These are phyloP conservation scores for Cornus kousa DNA, from an alignment of 148 eudicot genomes.

Conservation along the genomic window DNA sequence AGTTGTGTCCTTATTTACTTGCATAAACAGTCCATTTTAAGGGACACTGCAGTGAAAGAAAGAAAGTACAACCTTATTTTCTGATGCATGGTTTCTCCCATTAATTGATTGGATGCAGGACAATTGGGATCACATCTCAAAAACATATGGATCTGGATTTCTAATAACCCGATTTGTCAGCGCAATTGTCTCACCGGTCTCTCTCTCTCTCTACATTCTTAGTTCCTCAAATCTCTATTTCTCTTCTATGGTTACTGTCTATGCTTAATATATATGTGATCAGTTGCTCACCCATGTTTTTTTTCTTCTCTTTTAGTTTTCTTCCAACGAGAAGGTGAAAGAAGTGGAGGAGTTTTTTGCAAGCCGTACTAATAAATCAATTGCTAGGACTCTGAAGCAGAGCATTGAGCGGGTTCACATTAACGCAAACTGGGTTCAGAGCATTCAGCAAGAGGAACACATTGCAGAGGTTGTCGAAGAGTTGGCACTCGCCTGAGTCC, in stretches of 20 bases:
- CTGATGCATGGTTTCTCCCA: background rate
- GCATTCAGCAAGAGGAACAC: conserved; percentile 60
- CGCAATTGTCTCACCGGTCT: conserved; percentile 75
- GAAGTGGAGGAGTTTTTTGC: conserved; percentile 78
- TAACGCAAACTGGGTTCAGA: conserved; percentile 77
- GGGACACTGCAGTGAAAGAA: too few species aligned
- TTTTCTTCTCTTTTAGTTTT: conserved; percentile 40
- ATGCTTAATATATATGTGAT: background rate
- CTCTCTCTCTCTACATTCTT: conserved; percentile 18
- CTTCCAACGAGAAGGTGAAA: conserved; percentile 67
- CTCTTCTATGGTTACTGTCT: background rate
- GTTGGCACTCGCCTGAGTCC: conserved; percentile 28
- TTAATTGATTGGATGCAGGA: conserved; percentile 41
- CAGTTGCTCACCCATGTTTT: background rate
- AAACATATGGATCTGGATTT: conserved; percentile 79
- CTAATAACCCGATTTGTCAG: conserved; percentile 68
- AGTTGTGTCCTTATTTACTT: too few species aligned
- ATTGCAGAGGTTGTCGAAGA: conserved; percentile 60
- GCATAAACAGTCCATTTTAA: too few species aligned
- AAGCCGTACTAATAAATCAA: conserved; percentile 53
- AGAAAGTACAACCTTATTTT: background rate
- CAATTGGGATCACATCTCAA: conserved; percentile 78
- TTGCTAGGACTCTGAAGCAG: conserved; percentile 84
- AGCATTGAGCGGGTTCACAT: conserved; percentile 84
- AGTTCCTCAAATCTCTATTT: background rate